Evolutionary conservation across 345 rosid genomes (phyloP).

Genomic region (Eutrema yunnanense): DNA sequence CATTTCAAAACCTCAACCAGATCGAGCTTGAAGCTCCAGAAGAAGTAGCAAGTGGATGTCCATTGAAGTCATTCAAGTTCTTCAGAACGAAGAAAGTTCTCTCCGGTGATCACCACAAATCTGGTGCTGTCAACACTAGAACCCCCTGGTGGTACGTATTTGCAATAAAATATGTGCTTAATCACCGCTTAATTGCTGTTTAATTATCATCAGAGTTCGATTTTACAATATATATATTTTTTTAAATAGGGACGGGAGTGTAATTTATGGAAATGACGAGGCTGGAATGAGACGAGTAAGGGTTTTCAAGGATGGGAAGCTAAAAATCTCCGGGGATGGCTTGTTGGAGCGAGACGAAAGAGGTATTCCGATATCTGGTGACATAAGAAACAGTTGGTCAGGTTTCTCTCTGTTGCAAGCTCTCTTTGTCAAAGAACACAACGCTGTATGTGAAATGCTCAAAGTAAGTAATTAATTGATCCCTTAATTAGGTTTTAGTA

Average conservation of each 20-base stretch:
- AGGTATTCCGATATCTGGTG: conserved; percentile 69
- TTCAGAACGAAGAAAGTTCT: conserved; percentile 45
- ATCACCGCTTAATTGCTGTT: neutral
- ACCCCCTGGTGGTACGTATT: conserved; percentile 74
- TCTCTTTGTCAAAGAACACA: conserved; percentile 66
- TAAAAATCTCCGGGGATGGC: conserved; percentile 47
- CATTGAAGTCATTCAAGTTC: conserved; percentile 60
- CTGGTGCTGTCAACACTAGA: conserved; percentile 55
- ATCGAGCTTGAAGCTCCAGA: conserved; percentile 54
- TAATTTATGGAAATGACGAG: conserved; percentile 64
- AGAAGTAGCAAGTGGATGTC: conserved; percentile 50
- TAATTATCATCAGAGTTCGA: neutral
- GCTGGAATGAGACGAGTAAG: conserved; percentile 62
- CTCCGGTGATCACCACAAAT: conserved; percentile 33
- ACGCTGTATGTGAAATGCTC: conserved; percentile 58
- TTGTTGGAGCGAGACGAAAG: conserved; percentile 52
- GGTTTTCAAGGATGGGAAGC: conserved; percentile 66
- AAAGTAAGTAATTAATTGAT: conserved; percentile 32
- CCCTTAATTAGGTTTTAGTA: neutral
- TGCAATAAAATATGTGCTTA: neutral
- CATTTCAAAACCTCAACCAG: conserved; percentile 23
- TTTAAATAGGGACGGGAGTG: conserved; percentile 69
- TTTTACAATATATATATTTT: neutral
- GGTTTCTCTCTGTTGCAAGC: conserved; percentile 72
- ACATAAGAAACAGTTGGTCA: conserved; percentile 74